Evolutionary conservation across 2,329 filamentous ascomycete species (phyloP).

Genomic region (Endoconidiophora laricicola): DNA sequence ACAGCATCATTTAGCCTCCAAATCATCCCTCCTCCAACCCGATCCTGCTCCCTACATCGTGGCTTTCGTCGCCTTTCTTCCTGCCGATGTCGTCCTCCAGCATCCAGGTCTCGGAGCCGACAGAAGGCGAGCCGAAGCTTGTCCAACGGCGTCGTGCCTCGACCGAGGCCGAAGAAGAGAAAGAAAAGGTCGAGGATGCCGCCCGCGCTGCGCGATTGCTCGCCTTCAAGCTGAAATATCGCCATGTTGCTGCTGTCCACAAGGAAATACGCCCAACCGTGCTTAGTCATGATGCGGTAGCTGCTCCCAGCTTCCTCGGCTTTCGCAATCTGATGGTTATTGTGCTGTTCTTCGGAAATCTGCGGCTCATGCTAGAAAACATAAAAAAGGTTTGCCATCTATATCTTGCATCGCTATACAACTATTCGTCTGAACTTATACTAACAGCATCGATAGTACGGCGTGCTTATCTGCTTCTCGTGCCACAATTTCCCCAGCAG

Average conservation of each 20-base stretch:
- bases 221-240: conserved; percentile 44
- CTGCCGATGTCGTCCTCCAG: too few species aligned
- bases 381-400: conserved; percentile 57
- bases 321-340: conserved; percentile 95
- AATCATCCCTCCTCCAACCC: too few species aligned
- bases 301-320: conserved; percentile 70
- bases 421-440: not conserved
- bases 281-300: conserved; percentile 65
- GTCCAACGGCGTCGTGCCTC: too few species aligned
- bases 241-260: conserved; percentile 82
- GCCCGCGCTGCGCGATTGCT: conserved; percentile 7
- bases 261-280: conserved; percentile 55
- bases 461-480: conserved; percentile 77
- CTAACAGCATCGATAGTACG: conserved; percentile 46
- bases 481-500: conserved; percentile 75
- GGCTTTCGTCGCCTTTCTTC: too few species aligned
- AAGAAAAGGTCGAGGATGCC: too few species aligned
- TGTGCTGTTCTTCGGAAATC: conserved; percentile 79
- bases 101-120: too few species aligned
- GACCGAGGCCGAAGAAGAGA: too few species aligned
- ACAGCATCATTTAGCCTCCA: too few species aligned
- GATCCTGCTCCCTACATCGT: too few species aligned
- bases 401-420: not conserved
- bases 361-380: conserved; percentile 91
- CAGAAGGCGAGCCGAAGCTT: too few species aligned